Evolutionary conservation across 257 asterid species (phyloP), one percentile per base, ranked within the genome.

Genomic region (Solanum rostratum): DNA sequence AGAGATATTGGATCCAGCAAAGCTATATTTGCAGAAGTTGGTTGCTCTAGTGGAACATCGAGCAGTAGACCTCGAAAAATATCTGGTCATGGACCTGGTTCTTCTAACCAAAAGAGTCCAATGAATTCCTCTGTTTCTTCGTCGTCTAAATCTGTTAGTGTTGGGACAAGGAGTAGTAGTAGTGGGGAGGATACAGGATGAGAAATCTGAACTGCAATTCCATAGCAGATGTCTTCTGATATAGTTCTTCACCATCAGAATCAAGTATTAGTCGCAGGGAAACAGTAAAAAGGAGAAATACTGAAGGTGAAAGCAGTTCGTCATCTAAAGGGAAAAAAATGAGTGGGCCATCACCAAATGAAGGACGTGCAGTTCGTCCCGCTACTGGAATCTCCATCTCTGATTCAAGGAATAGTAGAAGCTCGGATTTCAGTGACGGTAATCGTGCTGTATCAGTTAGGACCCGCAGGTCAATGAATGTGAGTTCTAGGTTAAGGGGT

Each of bases 241-340:
- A 85, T 79, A 78, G 46, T 27, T 29, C 27, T 29, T 78, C 63
- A 10, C 60, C 88, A 18, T 88, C 85, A 43, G 90, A 91, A 78
- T 74, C 95, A 19, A 91, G 88, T 46, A 57, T 86, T 55, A 71
- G 46, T 50, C n/a, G 65, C 50, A 78, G 65, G 82, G 82, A 78
- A 12, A 78, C 82, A 16, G 63, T 86, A 73, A 93, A 84, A 86
- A 93, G 85, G 86, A 90, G 90, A 87, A 87, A 84, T 73, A 84
- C 90, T 3, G 97, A 87, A 87, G 90, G 91, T 76, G 97, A 91
- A 87, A 92, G 90, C 86, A 90, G 94, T 82, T 86, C 84, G 7
- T 86, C 95, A 70, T 70, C 69, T 60, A 76, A 86, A 85, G 95
- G 91, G 82, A 90, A 90, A 81, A 84, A 85, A 88, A 79, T 33